These are phyloP conservation scores for Pulicaria dysenterica DNA, from an alignment of 129 eudicot species.

Conservation along the genomic window DNA sequence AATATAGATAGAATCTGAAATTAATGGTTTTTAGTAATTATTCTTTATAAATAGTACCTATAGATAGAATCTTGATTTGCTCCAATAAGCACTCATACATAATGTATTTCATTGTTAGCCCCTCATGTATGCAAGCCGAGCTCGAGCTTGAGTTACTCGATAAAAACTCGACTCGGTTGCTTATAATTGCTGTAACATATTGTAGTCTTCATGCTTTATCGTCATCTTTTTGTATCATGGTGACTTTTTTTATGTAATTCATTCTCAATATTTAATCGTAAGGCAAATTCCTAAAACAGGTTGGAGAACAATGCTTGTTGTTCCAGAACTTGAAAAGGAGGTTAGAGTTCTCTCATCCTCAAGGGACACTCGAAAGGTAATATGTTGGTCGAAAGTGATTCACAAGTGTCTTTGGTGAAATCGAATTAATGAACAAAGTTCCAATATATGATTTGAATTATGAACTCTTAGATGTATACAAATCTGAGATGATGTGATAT, in stretches of 20 bases:
- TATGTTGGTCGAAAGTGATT: not conserved
- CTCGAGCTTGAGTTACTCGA: too few species aligned
- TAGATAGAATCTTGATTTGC: too few species aligned
- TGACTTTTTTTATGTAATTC: not conserved
- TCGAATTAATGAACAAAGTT: not conserved
- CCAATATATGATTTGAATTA: slow-evolving; percentile 1
- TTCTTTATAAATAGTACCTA: too few species aligned
- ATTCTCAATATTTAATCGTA: not conserved
- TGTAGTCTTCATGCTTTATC: not conserved
- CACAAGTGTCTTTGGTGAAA: not conserved
- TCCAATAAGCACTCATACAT: too few species aligned
- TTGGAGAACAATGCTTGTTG: slow-evolving; percentile 99
- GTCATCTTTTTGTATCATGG: slow-evolving; percentile 1
- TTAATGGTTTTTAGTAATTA: too few species aligned
- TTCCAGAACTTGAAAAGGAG: slow-evolving; percentile 98
- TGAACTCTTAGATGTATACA: not conserved
- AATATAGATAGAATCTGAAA: too few species aligned
- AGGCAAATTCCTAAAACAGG: slow-evolving; percentile 47
- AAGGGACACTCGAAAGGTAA: slow-evolving; percentile 83
- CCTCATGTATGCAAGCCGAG: too few species aligned
- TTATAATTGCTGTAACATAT: slow-evolving; percentile 8
- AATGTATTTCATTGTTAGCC: too few species aligned
- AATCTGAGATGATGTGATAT: not conserved
- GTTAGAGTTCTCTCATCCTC: slow-evolving; percentile 65
- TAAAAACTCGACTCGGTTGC: too few species aligned